Conservation (phyloP, 2,329 filamentous ascomycete species). For the Pleoardoris graminearum region DNA sequence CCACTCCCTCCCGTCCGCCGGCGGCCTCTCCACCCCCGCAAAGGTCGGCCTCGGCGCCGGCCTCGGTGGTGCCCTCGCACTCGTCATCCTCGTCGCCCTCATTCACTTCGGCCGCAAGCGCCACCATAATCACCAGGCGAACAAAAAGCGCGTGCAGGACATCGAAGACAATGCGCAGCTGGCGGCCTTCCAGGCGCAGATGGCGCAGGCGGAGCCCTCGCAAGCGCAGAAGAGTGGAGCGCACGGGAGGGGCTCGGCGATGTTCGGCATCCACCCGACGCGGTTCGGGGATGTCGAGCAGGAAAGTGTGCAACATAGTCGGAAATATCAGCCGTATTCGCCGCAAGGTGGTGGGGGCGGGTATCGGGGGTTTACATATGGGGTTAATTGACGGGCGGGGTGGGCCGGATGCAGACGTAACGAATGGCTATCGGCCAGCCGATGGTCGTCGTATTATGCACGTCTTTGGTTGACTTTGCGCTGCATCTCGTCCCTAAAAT, state of each 20-base stretch:
- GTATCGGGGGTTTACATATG: background rate
- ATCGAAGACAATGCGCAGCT: background rate
- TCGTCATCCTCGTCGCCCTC: background rate
- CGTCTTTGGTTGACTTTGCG: too few relatives aligned
- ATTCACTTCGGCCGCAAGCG: background rate
- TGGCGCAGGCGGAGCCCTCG: background rate
- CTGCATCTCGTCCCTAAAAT: too few relatives aligned
- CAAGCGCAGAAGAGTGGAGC: background rate
- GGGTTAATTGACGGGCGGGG: background rate
- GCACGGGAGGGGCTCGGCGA: background rate
- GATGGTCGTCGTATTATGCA: too few relatives aligned
- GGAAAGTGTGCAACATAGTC: background rate
- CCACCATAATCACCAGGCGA: background rate
- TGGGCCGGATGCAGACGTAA: too few relatives aligned
- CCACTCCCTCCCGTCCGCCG: background rate
- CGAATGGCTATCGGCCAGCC: too few relatives aligned
- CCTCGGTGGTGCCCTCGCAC: background rate
- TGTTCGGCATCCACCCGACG: background rate
- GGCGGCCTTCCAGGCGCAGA: background rate
- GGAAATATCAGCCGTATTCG: background rate
- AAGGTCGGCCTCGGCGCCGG: background rate
- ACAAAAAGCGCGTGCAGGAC: background rate
- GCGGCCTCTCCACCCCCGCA: background rate
- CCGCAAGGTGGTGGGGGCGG: background rate
- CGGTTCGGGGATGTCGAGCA: conserved; percentile 1